Evolutionary conservation across 2,329 filamentous ascomycete genomes (phyloP).

Genomic region (Magnaporthales sp.): DNA sequence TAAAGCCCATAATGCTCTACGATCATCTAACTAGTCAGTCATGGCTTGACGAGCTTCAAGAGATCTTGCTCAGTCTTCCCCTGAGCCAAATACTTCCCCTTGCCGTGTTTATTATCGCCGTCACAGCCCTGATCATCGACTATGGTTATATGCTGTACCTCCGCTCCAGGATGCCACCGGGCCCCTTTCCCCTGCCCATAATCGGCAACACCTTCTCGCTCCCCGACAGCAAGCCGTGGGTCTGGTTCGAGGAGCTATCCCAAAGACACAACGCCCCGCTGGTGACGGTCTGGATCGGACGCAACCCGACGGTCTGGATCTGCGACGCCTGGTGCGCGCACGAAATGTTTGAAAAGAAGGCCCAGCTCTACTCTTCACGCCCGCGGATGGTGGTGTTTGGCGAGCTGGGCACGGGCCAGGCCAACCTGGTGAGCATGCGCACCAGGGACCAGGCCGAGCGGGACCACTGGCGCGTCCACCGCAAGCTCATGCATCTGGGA

Average conservation of each 20-base stretch:
- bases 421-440: slow-evolving; percentile 34
- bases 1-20: slow-evolving; percentile 14
- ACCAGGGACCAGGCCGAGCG: slow-evolving; percentile 27
- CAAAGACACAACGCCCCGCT: slow-evolving; percentile 37
- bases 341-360: slow-evolving; percentile 45
- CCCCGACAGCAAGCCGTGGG: slow-evolving; percentile 46
- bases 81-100: slow-evolving; percentile 11
- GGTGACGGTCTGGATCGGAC: slow-evolving; percentile 49
- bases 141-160: slow-evolving; percentile 41
- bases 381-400: slow-evolving; percentile 40
- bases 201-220: slow-evolving; percentile 47
- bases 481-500: slow-evolving; percentile 42
- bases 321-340: slow-evolving; percentile 40
- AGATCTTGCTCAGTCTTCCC: slow-evolving; percentile 11
- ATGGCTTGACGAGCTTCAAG: slow-evolving; percentile 15
- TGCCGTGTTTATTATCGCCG: slow-evolving; percentile 14
- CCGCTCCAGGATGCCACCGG: slow-evolving; percentile 42
- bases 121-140: slow-evolving; percentile 25
- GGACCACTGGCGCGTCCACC: slow-evolving; percentile 33
- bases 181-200: slow-evolving; percentile 43
- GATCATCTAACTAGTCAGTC: slow-evolving; percentile 13
- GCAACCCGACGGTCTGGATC: slow-evolving; percentile 35
- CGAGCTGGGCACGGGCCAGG: slow-evolving; percentile 33
- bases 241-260: slow-evolving; percentile 45
- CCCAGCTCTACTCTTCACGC: slow-evolving; percentile 39